Evolutionary conservation across 306 rosid species (phyloP), one percentile per base, ranked within the genome.

Genomic region (Vigna hirtella): DNA sequence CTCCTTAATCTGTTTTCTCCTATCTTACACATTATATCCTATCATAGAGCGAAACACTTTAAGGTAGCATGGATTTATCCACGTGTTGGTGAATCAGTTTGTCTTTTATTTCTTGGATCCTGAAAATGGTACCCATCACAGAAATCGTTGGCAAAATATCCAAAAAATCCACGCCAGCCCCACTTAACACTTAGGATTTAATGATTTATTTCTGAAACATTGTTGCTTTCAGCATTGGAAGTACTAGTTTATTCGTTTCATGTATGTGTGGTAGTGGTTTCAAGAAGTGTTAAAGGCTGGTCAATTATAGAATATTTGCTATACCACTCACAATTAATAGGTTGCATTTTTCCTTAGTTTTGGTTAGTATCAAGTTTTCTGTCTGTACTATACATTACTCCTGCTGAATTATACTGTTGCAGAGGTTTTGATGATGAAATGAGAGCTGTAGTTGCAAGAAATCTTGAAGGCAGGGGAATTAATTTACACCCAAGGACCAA

Each of bases 371-470:
- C 3, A 32, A 71, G 61, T 71, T 59, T 47, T 32, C 49, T 65
- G 12, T 74, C 13, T 55, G 26, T 65, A 45, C 28, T 64, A 36
- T 66, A 12, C 65, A 12, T 61, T 79, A 22, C 20, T 52, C 10
- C 4, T 48, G 36, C 56, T 50, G 65, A 40, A 36, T 47, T 52
- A 77, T 70, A 17, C 56, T 81, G 42, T 50, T 74, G 56, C 86
- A 95, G 99, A 85, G 98, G 98, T 78, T 95, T 95, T 84, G 99
- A 95, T 85, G 98, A 95, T 77, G 99, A 95, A 90, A 91, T 95
- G 97, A 92, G 99, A 82, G 93, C 97, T 24, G 94, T 86, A 47
- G 98, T 91, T 57, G 97, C 99, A 74, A 91, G 97, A 84, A 95
- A 91, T 82, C 93, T 95, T 59, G 99, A 95, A 83, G 93, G 89